These are phyloP conservation scores for Rubia peregrina DNA, from an alignment of 305 asterid species.

Conservation along the genomic window DNA sequence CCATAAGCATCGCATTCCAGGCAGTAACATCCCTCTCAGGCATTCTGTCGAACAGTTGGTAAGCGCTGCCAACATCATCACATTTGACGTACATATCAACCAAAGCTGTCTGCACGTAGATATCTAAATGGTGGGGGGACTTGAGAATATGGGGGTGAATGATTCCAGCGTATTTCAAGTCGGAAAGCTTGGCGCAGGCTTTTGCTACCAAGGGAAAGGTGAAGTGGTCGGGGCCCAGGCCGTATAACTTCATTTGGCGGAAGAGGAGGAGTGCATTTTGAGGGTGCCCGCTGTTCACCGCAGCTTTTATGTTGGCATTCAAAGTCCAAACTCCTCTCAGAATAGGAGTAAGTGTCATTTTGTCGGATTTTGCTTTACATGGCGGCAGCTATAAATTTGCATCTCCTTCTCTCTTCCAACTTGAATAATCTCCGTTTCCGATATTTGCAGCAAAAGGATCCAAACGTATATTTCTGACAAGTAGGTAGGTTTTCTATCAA, in stretches of 20 bases:
- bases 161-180: conserved; percentile 10
- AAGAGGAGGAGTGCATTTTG: conserved; percentile 10
- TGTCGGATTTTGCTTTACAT: too few relatives aligned
- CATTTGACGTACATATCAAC: conserved; percentile 26
- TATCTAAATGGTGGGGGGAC: conserved; percentile 17
- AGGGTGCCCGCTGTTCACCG: conserved; percentile 8
- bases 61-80: conserved; percentile 15
- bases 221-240: conserved; percentile 22
- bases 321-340: not conserved
- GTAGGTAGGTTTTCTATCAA: too few relatives aligned
- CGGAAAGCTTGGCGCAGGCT: conserved; percentile 25
- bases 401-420: too few relatives aligned
- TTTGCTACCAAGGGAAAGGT: conserved; percentile 29
- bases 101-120: conserved; percentile 27
- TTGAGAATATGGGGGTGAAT: conserved; percentile 23
- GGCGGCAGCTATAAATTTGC: too few relatives aligned
- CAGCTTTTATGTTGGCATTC: not conserved
- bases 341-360: not conserved
- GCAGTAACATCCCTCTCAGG: conserved; percentile 25
- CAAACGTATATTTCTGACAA: too few relatives aligned
- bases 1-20: conserved; percentile 51
- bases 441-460: too few relatives aligned
- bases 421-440: too few relatives aligned
- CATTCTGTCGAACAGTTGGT: conserved; percentile 26
- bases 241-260: conserved; percentile 33